These are phyloP conservation scores for Xylariaceae sp. DNA, from an alignment of 2,329 filamentous ascomycete genomes.

Conservation along the genomic window DNA sequence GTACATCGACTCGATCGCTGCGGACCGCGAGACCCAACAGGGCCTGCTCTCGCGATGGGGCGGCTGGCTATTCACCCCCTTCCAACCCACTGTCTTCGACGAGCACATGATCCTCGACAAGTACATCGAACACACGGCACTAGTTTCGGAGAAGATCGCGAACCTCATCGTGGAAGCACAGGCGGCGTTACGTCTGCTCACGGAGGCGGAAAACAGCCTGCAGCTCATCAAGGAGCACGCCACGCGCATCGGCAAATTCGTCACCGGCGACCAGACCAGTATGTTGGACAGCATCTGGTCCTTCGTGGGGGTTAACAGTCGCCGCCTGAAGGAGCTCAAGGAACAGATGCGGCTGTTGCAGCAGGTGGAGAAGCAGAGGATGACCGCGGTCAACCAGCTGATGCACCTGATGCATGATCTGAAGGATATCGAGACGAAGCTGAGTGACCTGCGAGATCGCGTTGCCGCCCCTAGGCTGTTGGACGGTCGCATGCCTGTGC, in stretches of 20 bases:
- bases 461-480: slow-evolving; percentile 68
- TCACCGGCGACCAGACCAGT: slow-evolving; percentile 63
- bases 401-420: slow-evolving; percentile 70
- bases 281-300: slow-evolving; percentile 74
- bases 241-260: slow-evolving; percentile 62
- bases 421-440: slow-evolving; percentile 69
- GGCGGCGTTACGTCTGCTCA: slow-evolving; percentile 65
- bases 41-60: slow-evolving; percentile 43
- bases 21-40: slow-evolving; percentile 36
- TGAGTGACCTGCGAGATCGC: slow-evolving; percentile 72
- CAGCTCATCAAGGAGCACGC: slow-evolving; percentile 71
- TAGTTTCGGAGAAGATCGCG: slow-evolving; percentile 70
- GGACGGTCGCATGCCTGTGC: slow-evolving; percentile 55
- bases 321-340: slow-evolving; percentile 62
- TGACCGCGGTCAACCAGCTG: slow-evolving; percentile 69
- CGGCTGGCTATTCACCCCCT: slow-evolving; percentile 60
- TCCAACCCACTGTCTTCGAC: slow-evolving; percentile 62
- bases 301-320: slow-evolving; percentile 69
- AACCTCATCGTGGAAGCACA: slow-evolving; percentile 71
- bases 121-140: slow-evolving; percentile 72
- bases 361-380: slow-evolving; percentile 68
- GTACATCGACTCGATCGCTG: slow-evolving; percentile 64
- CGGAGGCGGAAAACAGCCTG: slow-evolving; percentile 70
- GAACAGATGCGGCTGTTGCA: slow-evolving; percentile 65
- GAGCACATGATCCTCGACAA: slow-evolving; percentile 69